Percentiles rank a stretch among this genome's conserved stretches.
phyloP scores from a whole-genome alignment of 345 rosid species.

The Populus davidiana region DNA sequence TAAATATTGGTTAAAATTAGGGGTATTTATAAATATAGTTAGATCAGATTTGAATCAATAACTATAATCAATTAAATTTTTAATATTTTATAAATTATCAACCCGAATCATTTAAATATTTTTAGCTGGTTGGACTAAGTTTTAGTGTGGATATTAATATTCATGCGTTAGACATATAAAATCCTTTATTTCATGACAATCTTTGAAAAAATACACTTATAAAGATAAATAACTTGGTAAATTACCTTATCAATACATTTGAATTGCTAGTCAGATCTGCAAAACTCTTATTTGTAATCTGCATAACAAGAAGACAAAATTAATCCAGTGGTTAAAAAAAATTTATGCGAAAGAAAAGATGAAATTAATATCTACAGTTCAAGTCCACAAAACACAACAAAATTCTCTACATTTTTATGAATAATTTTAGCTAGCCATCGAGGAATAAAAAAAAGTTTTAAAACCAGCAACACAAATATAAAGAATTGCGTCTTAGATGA shows the following conservation, averaged over 20 bases:
- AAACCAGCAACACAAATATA: background rate
- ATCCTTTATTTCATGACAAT: too few relatives aligned
- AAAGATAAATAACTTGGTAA: constrained; percentile 61
- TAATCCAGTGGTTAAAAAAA: background rate
- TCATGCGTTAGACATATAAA: too few relatives aligned
- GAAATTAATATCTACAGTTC: constrained; percentile 39
- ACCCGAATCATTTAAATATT: too few relatives aligned
- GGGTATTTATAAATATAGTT: too few relatives aligned
- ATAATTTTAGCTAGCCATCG: constrained; percentile 72
- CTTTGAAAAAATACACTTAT: too few relatives aligned
- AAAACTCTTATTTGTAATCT: constrained; percentile 33
- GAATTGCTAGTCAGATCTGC: constrained; percentile 35
- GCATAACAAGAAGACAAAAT: too few relatives aligned
- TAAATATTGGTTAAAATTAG: too few relatives aligned
- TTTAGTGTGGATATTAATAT: too few relatives aligned
- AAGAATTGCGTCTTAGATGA: background rate
- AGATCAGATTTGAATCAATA: too few relatives aligned
- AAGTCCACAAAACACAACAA: constrained; percentile 44
- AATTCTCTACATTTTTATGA: constrained; percentile 66
- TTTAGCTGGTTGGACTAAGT: too few relatives aligned
- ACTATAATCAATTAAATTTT: rapidly evolving
- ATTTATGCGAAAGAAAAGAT: constrained; percentile 3
- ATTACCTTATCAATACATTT: constrained; percentile 40
- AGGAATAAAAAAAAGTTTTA: constrained; percentile 4
- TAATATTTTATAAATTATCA: too few relatives aligned